phyloP scores from a whole-genome alignment of 495 filamentous ascomycete genomes.

The Copromyces sp. region DNA sequence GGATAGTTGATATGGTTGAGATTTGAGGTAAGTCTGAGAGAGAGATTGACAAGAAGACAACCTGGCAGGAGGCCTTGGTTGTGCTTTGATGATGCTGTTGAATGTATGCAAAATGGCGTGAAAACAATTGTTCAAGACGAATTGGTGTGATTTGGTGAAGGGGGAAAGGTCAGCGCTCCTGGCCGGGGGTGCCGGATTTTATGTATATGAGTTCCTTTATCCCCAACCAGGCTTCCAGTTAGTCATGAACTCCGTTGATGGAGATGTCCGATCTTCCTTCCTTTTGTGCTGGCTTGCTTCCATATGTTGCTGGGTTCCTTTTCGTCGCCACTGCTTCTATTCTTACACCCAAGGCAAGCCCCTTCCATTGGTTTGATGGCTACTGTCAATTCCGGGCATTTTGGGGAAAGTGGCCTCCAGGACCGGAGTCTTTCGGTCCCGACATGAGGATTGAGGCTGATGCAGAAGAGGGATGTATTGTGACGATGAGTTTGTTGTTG shows the following conservation, averaged over 20 bases:
- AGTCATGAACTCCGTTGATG: not conserved
- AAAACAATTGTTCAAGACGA: not conserved
- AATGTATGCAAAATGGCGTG: not conserved
- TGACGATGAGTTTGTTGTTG: not conserved
- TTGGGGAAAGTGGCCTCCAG: not conserved
- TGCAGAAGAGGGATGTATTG: not conserved
- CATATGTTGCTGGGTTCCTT: not conserved
- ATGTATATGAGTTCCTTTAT: not conserved
- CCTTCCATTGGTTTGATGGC: not conserved
- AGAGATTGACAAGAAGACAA: not conserved
- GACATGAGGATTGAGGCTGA: not conserved
- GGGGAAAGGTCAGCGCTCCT: not conserved
- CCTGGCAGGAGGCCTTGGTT: not conserved
- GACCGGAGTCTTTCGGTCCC: not conserved
- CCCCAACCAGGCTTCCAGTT: not conserved
- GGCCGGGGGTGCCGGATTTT: not conserved
- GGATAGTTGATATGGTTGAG: not conserved
- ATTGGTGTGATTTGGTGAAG: not conserved
- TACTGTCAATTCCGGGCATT: not conserved
- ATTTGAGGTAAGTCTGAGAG: not conserved
- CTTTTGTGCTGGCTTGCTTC: not conserved
- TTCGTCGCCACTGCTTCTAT: not conserved
- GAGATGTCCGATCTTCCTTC: not conserved
- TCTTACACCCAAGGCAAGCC: not conserved
- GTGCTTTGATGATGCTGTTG: not conserved